Evolutionary conservation across 495 filamentous ascomycete species (phyloP).

Genomic region (Xylaria bambusicola): DNA sequence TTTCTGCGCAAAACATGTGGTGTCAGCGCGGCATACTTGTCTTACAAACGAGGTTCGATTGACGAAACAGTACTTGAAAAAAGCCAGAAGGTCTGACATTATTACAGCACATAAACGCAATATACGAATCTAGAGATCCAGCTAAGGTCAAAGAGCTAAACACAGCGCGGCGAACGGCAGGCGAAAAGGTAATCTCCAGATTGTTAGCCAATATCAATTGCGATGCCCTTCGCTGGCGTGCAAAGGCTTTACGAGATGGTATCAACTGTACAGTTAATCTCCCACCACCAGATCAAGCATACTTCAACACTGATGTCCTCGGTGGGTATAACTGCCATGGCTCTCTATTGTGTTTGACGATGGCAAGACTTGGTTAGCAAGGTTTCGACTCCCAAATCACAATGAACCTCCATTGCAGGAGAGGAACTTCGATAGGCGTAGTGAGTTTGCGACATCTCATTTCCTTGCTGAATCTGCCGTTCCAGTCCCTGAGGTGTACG

Average conservation of each 20-base stretch:
- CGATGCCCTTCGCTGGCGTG: conserved; percentile 21
- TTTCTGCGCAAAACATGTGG: conserved; percentile 23
- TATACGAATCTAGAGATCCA: conserved; percentile 20
- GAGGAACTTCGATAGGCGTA: conserved; percentile 23
- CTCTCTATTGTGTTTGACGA: conserved; percentile 23
- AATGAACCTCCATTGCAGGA: conserved; percentile 21
- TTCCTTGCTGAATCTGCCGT: conserved; percentile 20
- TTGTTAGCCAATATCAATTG: conserved; percentile 20
- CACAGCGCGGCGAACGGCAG: conserved; percentile 18
- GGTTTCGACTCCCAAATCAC: conserved; percentile 23
- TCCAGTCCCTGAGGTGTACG: conserved; percentile 22
- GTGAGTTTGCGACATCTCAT: conserved; percentile 26
- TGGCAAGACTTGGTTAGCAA: conserved; percentile 22
- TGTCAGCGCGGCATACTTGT: conserved; percentile 22
- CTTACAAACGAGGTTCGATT: conserved; percentile 23
- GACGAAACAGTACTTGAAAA: conserved; percentile 17
- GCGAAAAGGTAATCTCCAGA: conserved; percentile 20
- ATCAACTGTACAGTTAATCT: conserved; percentile 24
- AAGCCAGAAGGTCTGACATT: conserved; percentile 18
- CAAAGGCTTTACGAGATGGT: conserved; percentile 20
- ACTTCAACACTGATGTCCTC: conserved; percentile 22
- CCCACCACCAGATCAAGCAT: conserved; percentile 23
- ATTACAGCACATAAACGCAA: conserved; percentile 21
- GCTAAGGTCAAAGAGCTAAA: conserved; percentile 17
- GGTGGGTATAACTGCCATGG: conserved; percentile 23